Conservation (phyloP, 2,329 filamentous ascomycete genomes). For the Pseudogymnoascus sp. region DNA sequence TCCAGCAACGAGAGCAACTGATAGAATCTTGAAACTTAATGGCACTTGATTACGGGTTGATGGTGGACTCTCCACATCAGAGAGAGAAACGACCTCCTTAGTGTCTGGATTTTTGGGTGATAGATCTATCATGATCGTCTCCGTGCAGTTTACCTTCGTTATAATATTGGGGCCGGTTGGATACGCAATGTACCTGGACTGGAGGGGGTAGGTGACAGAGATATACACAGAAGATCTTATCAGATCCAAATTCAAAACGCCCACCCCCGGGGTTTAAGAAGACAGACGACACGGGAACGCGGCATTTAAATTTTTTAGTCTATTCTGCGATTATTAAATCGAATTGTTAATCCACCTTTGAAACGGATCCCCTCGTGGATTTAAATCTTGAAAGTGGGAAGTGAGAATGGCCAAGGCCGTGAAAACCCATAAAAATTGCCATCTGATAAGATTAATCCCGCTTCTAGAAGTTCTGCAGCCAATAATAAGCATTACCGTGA, state of each 20-base stretch:
- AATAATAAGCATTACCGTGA: background rate
- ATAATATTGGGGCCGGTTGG: background rate
- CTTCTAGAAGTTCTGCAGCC: background rate
- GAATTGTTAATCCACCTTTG: background rate
- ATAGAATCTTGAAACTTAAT: slow-evolving; percentile 30
- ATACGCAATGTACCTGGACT: background rate
- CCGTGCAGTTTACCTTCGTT: background rate
- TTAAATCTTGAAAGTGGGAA: background rate
- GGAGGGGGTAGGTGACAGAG: background rate
- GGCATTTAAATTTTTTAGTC: background rate
- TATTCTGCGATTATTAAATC: background rate
- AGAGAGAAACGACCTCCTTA: background rate
- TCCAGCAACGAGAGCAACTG: slow-evolving; percentile 43
- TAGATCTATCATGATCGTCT: background rate
- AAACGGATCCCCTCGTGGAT: background rate
- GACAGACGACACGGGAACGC: background rate
- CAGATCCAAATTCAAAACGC: background rate
- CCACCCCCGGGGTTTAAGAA: background rate
- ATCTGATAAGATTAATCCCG: background rate
- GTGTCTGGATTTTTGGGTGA: background rate
- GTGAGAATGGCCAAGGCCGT: background rate
- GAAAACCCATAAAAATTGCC: background rate
- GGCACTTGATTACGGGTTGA: slow-evolving; percentile 15
- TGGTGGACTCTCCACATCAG: background rate
- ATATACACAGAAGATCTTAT: background rate